Evolutionary conservation across 306 rosid species (phyloP).

Genomic region (Alnus glutinosa): DNA sequence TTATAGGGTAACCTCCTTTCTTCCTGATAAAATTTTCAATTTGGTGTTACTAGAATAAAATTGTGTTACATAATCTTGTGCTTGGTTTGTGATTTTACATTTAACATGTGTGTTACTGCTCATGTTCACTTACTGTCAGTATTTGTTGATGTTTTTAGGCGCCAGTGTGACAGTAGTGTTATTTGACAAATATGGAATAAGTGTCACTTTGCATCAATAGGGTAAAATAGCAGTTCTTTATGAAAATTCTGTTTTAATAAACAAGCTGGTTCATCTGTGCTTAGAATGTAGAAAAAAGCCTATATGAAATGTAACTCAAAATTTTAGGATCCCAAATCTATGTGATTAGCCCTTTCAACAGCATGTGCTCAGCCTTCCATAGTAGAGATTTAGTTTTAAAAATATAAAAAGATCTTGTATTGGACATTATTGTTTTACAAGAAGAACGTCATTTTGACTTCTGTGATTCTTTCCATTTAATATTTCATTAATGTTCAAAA

Average conservation of each 20-base stretch:
- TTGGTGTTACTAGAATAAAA: not conserved
- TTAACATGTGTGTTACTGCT: not conserved
- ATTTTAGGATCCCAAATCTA: not conserved
- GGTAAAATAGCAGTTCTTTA: not conserved
- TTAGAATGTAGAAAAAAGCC: not conserved
- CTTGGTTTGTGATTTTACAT: not conserved
- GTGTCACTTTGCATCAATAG: not conserved
- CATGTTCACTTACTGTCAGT: not conserved
- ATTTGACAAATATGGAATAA: not conserved
- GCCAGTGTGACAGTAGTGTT: not conserved
- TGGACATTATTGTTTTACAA: too few relatives aligned
- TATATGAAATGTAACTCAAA: not conserved
- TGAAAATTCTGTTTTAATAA: not conserved
- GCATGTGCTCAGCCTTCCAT: too few relatives aligned
- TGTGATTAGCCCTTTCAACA: not conserved
- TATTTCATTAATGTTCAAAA: not conserved
- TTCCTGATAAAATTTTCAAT: not conserved
- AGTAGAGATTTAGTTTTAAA: too few relatives aligned
- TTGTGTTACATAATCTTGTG: not conserved
- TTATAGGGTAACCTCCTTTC: conserved; percentile 40
- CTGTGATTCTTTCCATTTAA: not conserved
- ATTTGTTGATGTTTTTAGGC: not conserved
- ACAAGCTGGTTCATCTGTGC: not conserved
- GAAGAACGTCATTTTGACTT: not conserved
- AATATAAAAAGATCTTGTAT: too few relatives aligned